Evolutionary conservation across 179 eudicot species (phyloP).

Genomic region (Nepenthes alata): DNA sequence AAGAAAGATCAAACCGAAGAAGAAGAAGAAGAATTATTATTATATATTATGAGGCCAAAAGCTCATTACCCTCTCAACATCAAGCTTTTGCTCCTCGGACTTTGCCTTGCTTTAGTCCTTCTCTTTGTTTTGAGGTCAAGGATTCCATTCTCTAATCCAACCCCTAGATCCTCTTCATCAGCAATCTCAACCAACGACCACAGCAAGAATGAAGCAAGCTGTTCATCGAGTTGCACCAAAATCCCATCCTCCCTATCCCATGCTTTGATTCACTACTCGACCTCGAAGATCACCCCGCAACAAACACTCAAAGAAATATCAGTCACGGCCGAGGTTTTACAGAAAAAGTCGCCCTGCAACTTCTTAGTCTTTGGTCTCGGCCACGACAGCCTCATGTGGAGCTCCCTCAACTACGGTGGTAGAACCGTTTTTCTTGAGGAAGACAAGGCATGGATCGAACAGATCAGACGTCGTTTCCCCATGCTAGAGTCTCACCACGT

Average conservation of each 20-base stretch:
- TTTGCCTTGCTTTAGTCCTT: constrained; percentile 31
- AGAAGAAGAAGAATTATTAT: too few relatives aligned
- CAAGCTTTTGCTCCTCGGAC: constrained; percentile 41
- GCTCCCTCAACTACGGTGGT: constrained; percentile 61
- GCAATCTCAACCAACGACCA: not conserved
- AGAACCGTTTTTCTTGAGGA: constrained; percentile 83
- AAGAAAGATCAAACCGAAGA: not conserved
- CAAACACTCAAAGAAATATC: constrained; percentile 73
- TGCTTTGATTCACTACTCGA: constrained; percentile 70
- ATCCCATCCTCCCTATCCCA: constrained; percentile 58
- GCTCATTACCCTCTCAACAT: constrained; percentile 32
- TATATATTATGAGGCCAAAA: constrained; percentile 37
- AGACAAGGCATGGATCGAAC: constrained; percentile 67
- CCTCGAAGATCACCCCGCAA: constrained; percentile 85
- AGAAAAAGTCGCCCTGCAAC: constrained; percentile 69
- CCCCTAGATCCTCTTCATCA: constrained; percentile 3
- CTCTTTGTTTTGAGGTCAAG: constrained; percentile 47
- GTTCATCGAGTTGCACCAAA: constrained; percentile 42
- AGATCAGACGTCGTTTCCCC: constrained; percentile 55
- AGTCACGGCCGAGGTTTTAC: constrained; percentile 41
- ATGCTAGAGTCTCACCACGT: constrained; percentile 61
- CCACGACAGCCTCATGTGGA: constrained; percentile 93
- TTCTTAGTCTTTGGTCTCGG: constrained; percentile 87
- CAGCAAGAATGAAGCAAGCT: not conserved
- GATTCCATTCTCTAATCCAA: constrained; percentile 18